Evolutionary conservation across 139 green algal genomes (phyloP).

Genomic region (Klebsormidium nitens): DNA sequence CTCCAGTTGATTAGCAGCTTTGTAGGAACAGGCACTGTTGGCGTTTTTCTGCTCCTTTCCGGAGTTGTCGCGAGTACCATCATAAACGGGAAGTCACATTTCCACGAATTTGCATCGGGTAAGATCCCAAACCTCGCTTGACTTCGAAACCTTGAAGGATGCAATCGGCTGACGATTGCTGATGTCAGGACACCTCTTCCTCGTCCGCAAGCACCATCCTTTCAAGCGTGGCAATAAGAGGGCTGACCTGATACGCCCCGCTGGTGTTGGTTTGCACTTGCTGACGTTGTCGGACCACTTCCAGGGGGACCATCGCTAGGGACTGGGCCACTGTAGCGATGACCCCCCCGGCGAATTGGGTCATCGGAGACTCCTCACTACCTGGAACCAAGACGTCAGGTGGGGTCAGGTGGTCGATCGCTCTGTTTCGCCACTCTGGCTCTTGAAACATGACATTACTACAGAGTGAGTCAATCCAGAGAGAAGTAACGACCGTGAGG

Average conservation of each 20-base stretch:
- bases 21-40: neutral
- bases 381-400: neutral
- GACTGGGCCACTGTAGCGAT: slow-evolving; percentile 22
- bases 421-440: neutral
- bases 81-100: too few species aligned
- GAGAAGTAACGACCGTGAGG: too few species aligned
- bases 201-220: too few species aligned
- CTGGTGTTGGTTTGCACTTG: slow-evolving; percentile 8
- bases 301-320: slow-evolving; percentile 26
- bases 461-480: neutral
- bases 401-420: neutral
- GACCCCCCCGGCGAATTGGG: slow-evolving; percentile 17
- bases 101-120: too few species aligned
- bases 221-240: too few species aligned
- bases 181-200: too few species aligned
- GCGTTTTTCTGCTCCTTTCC: neutral
- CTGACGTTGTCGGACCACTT: slow-evolving; percentile 16
- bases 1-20: too few species aligned
- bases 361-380: neutral
- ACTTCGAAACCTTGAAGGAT: too few species aligned
- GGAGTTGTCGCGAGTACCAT: too few species aligned
- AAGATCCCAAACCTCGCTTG: too few species aligned
- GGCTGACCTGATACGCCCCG: slow-evolving; percentile 17
- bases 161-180: too few species aligned
- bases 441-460: neutral